These are phyloP conservation scores for Naganishia vishniacii DNA, from an alignment of 768 basidiomycete genomes.

Conservation along the genomic window DNA sequence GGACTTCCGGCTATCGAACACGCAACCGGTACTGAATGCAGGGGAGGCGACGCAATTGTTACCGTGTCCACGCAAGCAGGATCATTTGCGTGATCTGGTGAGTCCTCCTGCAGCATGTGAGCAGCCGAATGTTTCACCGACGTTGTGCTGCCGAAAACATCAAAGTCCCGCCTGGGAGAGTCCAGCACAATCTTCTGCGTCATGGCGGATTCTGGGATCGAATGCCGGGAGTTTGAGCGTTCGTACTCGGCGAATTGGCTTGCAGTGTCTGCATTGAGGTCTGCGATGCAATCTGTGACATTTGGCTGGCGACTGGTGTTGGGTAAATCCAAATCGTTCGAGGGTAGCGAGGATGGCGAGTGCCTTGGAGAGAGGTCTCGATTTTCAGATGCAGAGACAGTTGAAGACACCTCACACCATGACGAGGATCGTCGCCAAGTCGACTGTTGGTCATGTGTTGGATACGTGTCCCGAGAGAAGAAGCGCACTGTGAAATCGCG, in stretches of 20 bases:
- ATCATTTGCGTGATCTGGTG: neutral
- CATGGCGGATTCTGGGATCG: neutral
- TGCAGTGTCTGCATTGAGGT: neutral
- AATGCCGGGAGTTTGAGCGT: neutral
- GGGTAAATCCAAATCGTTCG: neutral
- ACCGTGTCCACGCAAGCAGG: too few relatives aligned
- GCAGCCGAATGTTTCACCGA: neutral
- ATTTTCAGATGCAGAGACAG: too few relatives aligned
- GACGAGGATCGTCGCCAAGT: too few relatives aligned
- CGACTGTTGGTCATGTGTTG: neutral
- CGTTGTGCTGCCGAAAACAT: conserved; percentile 5
- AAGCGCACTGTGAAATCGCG: conserved; percentile 1
- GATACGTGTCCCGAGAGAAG: conserved; percentile 9
- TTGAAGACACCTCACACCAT: too few relatives aligned
- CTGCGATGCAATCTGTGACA: neutral
- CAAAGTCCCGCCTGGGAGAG: neutral
- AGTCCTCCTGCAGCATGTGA: neutral
- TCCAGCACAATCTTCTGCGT: too few relatives aligned
- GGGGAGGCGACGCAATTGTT: too few relatives aligned
- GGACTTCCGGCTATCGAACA: too few relatives aligned
- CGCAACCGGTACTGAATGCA: too few relatives aligned
- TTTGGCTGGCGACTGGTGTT: neutral
- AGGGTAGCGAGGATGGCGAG: neutral
- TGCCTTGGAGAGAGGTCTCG: too few relatives aligned
- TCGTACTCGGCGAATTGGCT: neutral